These are phyloP conservation scores for Coemansia sp. DNA, from an alignment of 192 early-diverging fungal genomes.

Conservation along the genomic window DNA sequence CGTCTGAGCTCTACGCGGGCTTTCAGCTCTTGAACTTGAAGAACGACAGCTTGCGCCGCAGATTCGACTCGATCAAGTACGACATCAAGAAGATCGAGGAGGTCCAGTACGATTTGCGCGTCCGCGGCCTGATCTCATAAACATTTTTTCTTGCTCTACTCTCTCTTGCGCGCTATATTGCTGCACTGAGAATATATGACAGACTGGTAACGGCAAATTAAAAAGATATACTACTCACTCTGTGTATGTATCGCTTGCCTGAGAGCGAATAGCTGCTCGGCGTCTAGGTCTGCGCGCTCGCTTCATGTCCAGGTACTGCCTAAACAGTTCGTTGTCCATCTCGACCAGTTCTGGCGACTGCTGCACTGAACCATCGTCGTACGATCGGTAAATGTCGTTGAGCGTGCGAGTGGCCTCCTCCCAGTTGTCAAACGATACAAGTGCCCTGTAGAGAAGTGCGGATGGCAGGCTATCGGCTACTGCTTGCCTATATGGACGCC, in stretches of 20 bases:
- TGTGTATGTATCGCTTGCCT: not conserved
- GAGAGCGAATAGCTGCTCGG: not conserved
- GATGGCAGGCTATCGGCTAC: not conserved
- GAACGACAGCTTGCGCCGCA: conserved; percentile 76
- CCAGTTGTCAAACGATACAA: conserved; percentile 17
- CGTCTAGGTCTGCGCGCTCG: not conserved
- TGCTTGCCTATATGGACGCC: not conserved
- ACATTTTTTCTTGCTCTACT: not conserved
- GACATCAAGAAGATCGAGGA: conserved; percentile 89
- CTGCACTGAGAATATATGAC: not conserved
- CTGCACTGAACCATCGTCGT: not conserved
- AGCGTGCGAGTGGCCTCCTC: conserved; percentile 9
- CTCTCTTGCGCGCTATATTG: not conserved
- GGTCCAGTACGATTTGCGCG: conserved; percentile 78
- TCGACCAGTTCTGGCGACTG: not conserved
- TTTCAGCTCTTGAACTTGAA: conserved; percentile 89
- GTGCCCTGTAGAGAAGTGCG: conserved; percentile 14
- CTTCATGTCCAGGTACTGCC: conserved; percentile 10
- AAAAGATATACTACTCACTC: not conserved
- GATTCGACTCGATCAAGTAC: conserved; percentile 86
- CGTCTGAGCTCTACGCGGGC: conserved; percentile 73
- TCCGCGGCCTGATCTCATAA: conserved; percentile 58
- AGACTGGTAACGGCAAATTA: not conserved
- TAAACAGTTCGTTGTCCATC: conserved; percentile 16
- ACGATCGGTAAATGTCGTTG: conserved; percentile 1